Base-by-base conservation (phyloP, 345 rosid species). In the Eucalyptus melliodora region DNA sequence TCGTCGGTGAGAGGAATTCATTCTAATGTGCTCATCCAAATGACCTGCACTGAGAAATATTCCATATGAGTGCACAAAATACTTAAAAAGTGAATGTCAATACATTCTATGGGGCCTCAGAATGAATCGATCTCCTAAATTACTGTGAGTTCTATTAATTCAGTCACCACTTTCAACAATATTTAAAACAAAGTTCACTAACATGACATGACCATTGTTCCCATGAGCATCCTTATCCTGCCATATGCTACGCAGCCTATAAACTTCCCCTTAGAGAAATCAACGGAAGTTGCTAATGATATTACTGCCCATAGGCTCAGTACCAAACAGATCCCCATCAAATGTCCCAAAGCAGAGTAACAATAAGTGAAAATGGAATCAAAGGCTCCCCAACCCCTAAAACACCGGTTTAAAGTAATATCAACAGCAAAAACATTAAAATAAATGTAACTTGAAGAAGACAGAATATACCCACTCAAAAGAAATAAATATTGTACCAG, bases 1-100 rank as follows among this genome's bases (percentile, higher is more conserved):
- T 81, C 88, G 93, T 83, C 88, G 91, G 91, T 96, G 98, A 42
- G 93, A 92, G 50, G 91, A 91, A 87, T 94, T 88, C 45, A 67
- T 87, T 89, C 55, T 86, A 72, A 95, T 92, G 90, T 96, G 98
- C 89, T 96, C 94, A 87, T 96, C 92, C 93, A 96, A 91, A 92
- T 96, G 98, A 82, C 97, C 98, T 92, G 95, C 93, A 91, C 97
- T 96, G 97, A 86, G 86, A 87, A 89, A 72, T 60, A 88, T 24
- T 17, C 88, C 34, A 47, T 40, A 3, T 50, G 88, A 53, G 85
- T 37, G 88, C 86, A 44, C 88, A 82, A 53, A 89, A 56, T 88
- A 89, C 60, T 86, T 50, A 88, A 11, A 44, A 40, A 77, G 6
- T 77, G 30, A 21, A 77, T 6, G 72, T 23, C 45, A 21, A 34